A percentile compares a stretch with the other conserved stretches of the same genome.
Conservation (phyloP, 305 asterid genomes). For the Striga hermonthica region DNA sequence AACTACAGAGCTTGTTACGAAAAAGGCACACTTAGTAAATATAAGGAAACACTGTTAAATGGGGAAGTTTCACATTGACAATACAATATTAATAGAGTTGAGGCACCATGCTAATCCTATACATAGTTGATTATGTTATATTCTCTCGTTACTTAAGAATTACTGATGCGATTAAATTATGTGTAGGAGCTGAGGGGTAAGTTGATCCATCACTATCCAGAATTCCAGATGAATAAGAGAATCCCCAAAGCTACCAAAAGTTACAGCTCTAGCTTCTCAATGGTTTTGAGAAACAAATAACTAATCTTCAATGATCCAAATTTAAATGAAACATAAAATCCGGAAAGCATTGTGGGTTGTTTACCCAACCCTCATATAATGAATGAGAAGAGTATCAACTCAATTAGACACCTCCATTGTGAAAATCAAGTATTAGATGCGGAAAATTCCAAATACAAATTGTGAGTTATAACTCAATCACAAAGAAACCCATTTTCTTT, state of each 20-base stretch:
- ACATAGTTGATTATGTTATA: neutral
- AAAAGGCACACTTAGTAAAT: neutral
- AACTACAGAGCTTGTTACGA: neutral
- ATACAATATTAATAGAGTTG: neutral
- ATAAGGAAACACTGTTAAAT: neutral
- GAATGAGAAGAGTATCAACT: constrained; percentile 21
- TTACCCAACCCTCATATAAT: constrained; percentile 11
- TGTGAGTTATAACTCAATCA: neutral
- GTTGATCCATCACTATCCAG: constrained; percentile 6
- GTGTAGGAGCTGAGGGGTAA: neutral
- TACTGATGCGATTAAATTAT: constrained; percentile 3
- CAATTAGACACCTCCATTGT: neutral
- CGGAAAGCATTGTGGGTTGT: constrained; percentile 4
- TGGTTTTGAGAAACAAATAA: constrained; percentile 13
- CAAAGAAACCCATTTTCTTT: neutral
- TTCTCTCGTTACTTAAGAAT: neutral
- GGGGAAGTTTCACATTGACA: neutral
- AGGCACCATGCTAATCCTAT: neutral
- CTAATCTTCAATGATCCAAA: neutral
- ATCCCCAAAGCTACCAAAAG: constrained; percentile 14
- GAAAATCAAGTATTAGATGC: neutral
- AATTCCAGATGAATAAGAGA: neutral
- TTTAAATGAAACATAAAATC: constrained; percentile 13
- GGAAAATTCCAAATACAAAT: neutral
- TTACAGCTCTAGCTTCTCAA: constrained; percentile 4